Evolutionary conservation across 306 rosid species (phyloP).

Genomic region (barrel medic (Medicago truncatula)): MtrunA17r5.0-ANR NC_053042.1:16543501-16544000

Average conservation of each 20-base stretch:
- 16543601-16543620: not conserved
- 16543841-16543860: slow-evolving; percentile 62
- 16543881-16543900: slow-evolving; percentile 38
- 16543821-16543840: slow-evolving; percentile 52
- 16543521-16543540: not conserved
- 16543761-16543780: slow-evolving; percentile 35
- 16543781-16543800: slow-evolving; percentile 32
- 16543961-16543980: slow-evolving; percentile 35
- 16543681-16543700: slow-evolving; percentile 78
- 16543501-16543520: too few relatives aligned
- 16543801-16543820: slow-evolving; percentile 26
- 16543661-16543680: slow-evolving; percentile 61
- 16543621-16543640: slow-evolving; percentile 38
- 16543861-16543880: slow-evolving; percentile 24
- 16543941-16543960: slow-evolving; percentile 36
- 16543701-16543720: slow-evolving; percentile 46
- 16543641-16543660: slow-evolving; percentile 58
- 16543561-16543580: not conserved
- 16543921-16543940: slow-evolving; percentile 54
- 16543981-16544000: slow-evolving; percentile 32
- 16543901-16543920: slow-evolving; percentile 17
- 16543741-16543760: slow-evolving; percentile 9
- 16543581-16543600: slow-evolving; percentile 2
- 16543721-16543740: slow-evolving; percentile 28
- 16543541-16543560: slow-evolving; percentile 17